Evolutionary conservation across 306 rosid species (phyloP).

Genomic region (Quercus robur): DNA sequence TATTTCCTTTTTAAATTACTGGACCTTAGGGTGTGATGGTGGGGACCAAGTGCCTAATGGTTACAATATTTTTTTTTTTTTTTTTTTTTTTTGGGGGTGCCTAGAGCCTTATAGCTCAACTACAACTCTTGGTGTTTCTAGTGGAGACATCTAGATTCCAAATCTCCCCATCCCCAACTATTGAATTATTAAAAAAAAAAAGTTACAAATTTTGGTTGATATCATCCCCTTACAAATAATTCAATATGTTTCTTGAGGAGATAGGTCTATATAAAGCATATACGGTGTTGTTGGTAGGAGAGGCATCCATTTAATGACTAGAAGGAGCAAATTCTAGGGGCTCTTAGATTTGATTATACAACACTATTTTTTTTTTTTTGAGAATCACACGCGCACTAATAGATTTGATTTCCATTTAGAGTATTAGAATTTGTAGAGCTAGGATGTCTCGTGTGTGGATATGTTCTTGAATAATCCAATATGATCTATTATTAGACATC

Average conservation of each 20-base stretch:
- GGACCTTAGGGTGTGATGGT: neutral
- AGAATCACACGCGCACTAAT: too few species aligned
- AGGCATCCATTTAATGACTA: neutral
- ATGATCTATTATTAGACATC: neutral
- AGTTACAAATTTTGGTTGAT: too few species aligned
- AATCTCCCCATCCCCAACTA: too few species aligned
- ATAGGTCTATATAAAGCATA: neutral
- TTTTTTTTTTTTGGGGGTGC: too few species aligned
- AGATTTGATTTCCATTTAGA: too few species aligned
- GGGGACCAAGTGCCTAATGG: neutral
- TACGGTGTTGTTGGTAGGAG: conserved; percentile 2
- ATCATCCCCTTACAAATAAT: neutral
- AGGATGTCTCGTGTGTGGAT: neutral
- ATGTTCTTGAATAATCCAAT: neutral
- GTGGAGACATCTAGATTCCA: too few species aligned
- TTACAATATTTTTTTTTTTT: too few species aligned
- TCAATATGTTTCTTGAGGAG: neutral
- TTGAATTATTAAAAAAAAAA: too few species aligned
- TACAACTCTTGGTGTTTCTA: too few species aligned
- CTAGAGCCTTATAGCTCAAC: too few species aligned
- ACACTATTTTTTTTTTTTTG: too few species aligned
- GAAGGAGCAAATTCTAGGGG: neutral
- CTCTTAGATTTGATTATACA: too few species aligned
- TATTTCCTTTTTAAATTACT: neutral
- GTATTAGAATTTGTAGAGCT: neutral